A percentile compares a stretch with the other conserved stretches of the same genome.
Conservation (phyloP, 2,329 filamentous ascomycete genomes). For the Arachnopeziza araneosa region DNA sequence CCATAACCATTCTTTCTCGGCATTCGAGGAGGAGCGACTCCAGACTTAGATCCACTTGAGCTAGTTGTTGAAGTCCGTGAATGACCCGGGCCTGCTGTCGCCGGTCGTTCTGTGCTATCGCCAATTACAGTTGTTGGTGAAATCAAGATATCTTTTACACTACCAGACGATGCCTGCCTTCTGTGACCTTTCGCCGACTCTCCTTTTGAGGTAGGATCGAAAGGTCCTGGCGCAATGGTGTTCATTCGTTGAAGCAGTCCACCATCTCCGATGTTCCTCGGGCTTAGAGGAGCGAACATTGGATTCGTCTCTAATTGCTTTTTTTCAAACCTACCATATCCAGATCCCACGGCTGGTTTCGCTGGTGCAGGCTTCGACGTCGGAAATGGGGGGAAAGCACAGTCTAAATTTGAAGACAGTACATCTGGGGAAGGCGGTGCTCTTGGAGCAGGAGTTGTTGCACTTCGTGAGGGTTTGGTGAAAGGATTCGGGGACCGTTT, state of each 20-base stretch:
- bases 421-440: conserved; percentile 40
- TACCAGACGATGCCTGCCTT: conserved; percentile 19
- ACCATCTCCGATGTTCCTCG: conserved; percentile 36
- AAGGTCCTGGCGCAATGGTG: conserved; percentile 60
- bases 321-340: conserved; percentile 11
- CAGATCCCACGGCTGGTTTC: conserved; percentile 3
- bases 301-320: conserved; percentile 32
- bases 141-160: conserved; percentile 14
- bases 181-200: conserved; percentile 24
- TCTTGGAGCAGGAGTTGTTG: conserved; percentile 33
- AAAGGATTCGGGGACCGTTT: conserved; percentile 34
- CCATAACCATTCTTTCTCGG: conserved; percentile 49
- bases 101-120: conserved; percentile 13
- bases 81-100: conserved; percentile 20
- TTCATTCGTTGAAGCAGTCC: conserved; percentile 58
- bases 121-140: conserved; percentile 8
- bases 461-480: conserved; percentile 31
- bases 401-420: conserved; percentile 40
- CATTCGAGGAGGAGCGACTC: conserved; percentile 15
- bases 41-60: conserved; percentile 19
- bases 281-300: conserved; percentile 44
- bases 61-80: conserved; percentile 21
- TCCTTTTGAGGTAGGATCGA: conserved; percentile 43
- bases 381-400: conserved; percentile 49
- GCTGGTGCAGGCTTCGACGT: conserved; percentile 31